These are phyloP conservation scores for Aspergillus tanneri DNA, from an alignment of 2,329 filamentous ascomycete species.

Conservation along the genomic window DNA sequence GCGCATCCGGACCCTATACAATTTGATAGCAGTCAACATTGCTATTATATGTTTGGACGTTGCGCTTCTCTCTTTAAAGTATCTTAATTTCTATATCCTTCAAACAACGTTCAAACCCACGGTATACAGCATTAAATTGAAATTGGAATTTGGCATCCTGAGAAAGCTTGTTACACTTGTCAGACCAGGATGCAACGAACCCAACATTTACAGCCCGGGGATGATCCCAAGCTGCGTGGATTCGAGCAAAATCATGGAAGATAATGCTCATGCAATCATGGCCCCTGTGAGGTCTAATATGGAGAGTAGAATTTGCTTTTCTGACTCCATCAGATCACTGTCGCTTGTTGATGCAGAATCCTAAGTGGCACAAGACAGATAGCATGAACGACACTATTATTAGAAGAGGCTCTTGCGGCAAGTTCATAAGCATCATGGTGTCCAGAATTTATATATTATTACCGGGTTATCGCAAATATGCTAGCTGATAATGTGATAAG, in stretches of 20 bases:
- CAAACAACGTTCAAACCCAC: conserved; percentile 46
- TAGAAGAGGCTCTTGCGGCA: too few relatives aligned
- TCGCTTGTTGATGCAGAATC: too few relatives aligned
- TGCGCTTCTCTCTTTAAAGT: conserved; percentile 42
- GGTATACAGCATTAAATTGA: conserved; percentile 50
- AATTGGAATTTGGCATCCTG: conserved; percentile 49
- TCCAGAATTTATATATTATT: too few relatives aligned
- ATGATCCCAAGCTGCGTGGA: background rate
- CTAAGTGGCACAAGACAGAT: too few relatives aligned
- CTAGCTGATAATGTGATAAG: too few relatives aligned
- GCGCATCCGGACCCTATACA: conserved; percentile 45
- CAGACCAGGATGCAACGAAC: background rate
- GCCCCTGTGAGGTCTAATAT: background rate
- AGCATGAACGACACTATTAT: too few relatives aligned
- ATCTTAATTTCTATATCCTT: conserved; percentile 42
- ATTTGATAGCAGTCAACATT: conserved; percentile 49
- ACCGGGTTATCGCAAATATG: too few relatives aligned
- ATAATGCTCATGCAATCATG: background rate
- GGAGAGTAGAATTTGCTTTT: background rate
- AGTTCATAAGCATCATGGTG: too few relatives aligned
- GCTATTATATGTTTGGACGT: conserved; percentile 48
- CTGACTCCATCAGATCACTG: too few relatives aligned
- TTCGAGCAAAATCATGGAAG: background rate
- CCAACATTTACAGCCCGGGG: background rate
- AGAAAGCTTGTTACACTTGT: conserved; percentile 12